Evolutionary conservation across 2,329 filamentous ascomycete species (phyloP), one percentile per base, ranked within the genome.

Genomic region (Mycogone perniciosa): DNA sequence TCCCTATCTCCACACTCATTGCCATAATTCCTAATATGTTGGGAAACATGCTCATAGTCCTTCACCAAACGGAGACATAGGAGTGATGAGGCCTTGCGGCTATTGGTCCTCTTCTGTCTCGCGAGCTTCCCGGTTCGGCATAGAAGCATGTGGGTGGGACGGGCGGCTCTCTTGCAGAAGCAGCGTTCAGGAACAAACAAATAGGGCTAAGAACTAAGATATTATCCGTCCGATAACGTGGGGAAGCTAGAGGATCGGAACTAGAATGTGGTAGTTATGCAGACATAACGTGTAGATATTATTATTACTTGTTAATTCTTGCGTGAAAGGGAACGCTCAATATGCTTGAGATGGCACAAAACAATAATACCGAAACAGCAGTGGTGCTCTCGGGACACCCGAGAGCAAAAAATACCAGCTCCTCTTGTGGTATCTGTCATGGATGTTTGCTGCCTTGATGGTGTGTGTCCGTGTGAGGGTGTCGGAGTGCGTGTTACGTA

Each of bases 111-210:
- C 13, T n/a, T 9, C 42, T 41, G 31, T 2, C n/a, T 34, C 31
- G 40, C 10, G 44, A 51, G 48, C 48, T 54, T 44, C 52, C 48
- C 27, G 39, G 44, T 51, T 51, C 13, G 44, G 48, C 48, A 47
- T 51, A 54, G 48, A 41, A 29, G 39, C 10, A 20, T 34, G n/a
- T 35, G 46, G 35, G 11, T 41, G 46, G 46, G 29, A 20, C 9
- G 30, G 26, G 9, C 33, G 5, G 31, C 31, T 33, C 8, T 10
- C 38, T 27, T 47, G 50, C 29, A 52, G 26, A 20, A 52, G 31
- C 35, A 30, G n/a, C 20, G 13, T 11, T 7, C 33, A 39, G 33
- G 27, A 29, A 42, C 42, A 4, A 11, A 31, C 31, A 10, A 34
- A 8, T 5, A 8, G 33, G 39, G 27, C 31, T 37, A 8, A 48